Evolutionary conservation across 306 rosid species (phyloP), one percentile per base, ranked within the genome.

Genomic region (Cyamopsis tetragonoloba): DNA sequence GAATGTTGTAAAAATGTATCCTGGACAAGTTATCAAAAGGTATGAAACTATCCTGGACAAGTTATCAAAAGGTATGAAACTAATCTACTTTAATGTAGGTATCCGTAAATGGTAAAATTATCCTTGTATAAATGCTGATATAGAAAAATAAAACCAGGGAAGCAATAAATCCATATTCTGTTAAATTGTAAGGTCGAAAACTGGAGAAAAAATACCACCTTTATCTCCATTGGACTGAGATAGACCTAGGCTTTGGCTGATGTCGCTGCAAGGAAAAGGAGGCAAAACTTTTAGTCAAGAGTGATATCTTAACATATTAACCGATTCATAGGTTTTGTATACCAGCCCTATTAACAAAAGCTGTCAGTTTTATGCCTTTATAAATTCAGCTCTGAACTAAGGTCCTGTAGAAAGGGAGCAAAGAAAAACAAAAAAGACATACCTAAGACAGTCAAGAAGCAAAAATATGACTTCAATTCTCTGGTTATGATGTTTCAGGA

Each of bases 391-490:
- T 32, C 61, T 4, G 54, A 46, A 73, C 49, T 77, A 62, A 48
- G 9, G 23, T 13, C 66, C 38, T 55, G 55, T 31, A 14, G 73
- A 7, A 27, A 15, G 44, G 48, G 31, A 8, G n/a, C n/a, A n/a
- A n/a, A 26, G 51, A 22, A 62, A 34, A 47, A 17, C 50, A 63
- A 69, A 72, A 27, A 65, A 28, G 69, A 74, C 66, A 63, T 78
- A 93, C 98, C 87, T 82, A 31, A 93, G 88, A 74, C 86, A 78
- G 76, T 93, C 98, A 43, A 93, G 93, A 77, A 93, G 78, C 81
- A 83, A 66, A 54, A 82, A 81, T 76, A 93, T 73, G 28, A 83
- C 81, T 62, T 86, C 89, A 66, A 78, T 71, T 65, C 69, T 84
- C 78, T 84, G 85, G 72, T 49, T 86, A 77, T 87, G 91, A 78